Evolutionary conservation across 345 rosid genomes (phyloP), one percentile per base, ranked within the genome.

Genomic region (Salix arbutifolia): DNA sequence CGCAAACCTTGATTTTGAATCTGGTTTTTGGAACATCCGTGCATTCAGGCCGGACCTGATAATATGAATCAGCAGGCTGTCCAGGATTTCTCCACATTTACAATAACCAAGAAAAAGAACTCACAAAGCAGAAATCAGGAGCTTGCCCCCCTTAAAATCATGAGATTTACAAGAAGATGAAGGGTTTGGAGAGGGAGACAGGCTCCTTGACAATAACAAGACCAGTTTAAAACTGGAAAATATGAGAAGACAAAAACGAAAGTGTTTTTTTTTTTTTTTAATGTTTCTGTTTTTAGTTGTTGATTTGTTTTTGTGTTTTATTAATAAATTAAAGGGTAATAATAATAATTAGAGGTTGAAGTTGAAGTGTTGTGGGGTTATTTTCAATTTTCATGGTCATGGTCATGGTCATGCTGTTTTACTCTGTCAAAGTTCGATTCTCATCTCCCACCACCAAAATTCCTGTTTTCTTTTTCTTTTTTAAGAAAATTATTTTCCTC

Each of bases 1-100:
- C 3, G 74, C 88, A 66, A 73, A 96, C 99, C 95, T 88, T 93
- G 90, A 96, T 96, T 82, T 88, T 94, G 88, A 96, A 96, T 87
- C 84, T 86, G 81, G 95, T 85, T 77, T 87, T 94, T 38, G 98
- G 97, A 71, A 91, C 98, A 84, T 96, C 97, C 33, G 88, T 89
- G 86, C 98, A 96, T 58, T 96, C 97, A 53, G 97, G 90, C 46
- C 98, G 90, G 85, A 96, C 97, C 91, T 86, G 83, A 69, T 96
- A 96, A 82, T 88, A 96, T 81, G 97, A 89, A 87, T 96, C 99
- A 50, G 94, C 91, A 44, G 96, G 91, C 64, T 89, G 88, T 66
- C 91, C 89, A 3, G 81, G 67, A 25, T 79, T 82, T 68, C 94
- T 83, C 97, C 97, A 89, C 97, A 96, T 96, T 86, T 86, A 76